phyloP scores from a whole-genome alignment of 805 yeast genomes.

The Lachancea fermentati region DNA sequence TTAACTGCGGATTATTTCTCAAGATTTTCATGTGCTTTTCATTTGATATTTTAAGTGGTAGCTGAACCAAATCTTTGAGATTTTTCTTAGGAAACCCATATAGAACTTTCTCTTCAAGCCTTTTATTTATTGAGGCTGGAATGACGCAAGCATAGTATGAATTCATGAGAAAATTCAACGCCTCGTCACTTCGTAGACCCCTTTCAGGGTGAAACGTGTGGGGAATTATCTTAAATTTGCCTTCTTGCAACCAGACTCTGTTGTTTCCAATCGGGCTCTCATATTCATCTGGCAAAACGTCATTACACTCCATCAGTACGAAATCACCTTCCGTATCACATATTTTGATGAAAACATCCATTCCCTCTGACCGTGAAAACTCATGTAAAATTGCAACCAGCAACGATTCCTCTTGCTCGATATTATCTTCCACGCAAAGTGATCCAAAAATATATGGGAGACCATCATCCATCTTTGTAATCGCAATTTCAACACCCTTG shows the following conservation, averaged over 20 bases:
- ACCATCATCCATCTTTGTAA: conserved; percentile 14
- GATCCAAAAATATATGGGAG: conserved; percentile 26
- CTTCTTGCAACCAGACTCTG: conserved; percentile 48
- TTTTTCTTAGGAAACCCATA: conserved; percentile 28
- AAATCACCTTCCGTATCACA: conserved; percentile 56
- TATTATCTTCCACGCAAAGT: conserved; percentile 38
- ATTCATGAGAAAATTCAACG: conserved; percentile 37
- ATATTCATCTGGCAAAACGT: conserved; percentile 41
- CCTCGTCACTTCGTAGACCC: conserved; percentile 36
- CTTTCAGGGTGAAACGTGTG: conserved; percentile 30
- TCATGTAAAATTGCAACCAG: conserved; percentile 37
- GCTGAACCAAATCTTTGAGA: conserved; percentile 21
- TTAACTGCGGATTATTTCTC: conserved; percentile 15
- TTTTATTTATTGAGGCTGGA: conserved; percentile 18
- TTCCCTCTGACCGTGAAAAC: conserved; percentile 26
- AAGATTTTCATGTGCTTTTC: conserved; percentile 11
- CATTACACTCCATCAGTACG: conserved; percentile 44
- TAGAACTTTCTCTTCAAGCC: conserved; percentile 15
- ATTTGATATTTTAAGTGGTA: conserved; percentile 16
- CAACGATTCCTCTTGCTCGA: conserved; percentile 41
- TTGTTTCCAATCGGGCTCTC: conserved; percentile 38
- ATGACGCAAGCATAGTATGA: conserved; percentile 34
- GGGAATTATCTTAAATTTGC: conserved; percentile 38
- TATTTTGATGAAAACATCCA: conserved; percentile 39
- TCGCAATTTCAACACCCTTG: conserved; percentile 23